These are phyloP conservation scores for Metschnikowia vanudenii DNA, from an alignment of 805 yeast genomes.

Conservation along the genomic window DNA sequence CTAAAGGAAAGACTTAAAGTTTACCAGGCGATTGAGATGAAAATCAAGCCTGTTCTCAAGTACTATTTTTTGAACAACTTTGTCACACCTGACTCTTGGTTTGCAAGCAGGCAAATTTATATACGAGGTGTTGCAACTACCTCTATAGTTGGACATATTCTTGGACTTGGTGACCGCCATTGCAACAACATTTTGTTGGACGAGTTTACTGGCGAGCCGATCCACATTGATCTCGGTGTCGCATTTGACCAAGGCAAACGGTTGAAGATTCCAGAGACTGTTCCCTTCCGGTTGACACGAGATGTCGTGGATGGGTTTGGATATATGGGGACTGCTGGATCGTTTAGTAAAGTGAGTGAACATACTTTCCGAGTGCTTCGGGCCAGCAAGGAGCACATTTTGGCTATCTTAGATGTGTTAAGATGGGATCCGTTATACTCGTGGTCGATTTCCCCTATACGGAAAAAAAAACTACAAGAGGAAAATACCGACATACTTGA, in stretches of 20 bases:
- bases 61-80: conserved; percentile 69
- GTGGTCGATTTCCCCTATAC: conserved; percentile 83
- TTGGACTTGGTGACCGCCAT: conserved; percentile 96
- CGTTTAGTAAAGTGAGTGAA: conserved; percentile 71
- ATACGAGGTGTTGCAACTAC: conserved; percentile 78
- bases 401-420: conserved; percentile 80
- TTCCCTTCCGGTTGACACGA: conserved; percentile 88
- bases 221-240: conserved; percentile 94
- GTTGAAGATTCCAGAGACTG: conserved; percentile 85
- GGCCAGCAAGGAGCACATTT: conserved; percentile 61
- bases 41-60: conserved; percentile 66
- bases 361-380: conserved; percentile 68
- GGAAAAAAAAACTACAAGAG: conserved; percentile 54
- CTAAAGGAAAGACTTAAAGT: conserved; percentile 42
- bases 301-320: conserved; percentile 95
- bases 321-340: conserved; percentile 75
- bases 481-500: conserved; percentile 21
- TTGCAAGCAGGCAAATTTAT: conserved; percentile 58
- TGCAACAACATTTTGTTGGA: conserved; percentile 88
- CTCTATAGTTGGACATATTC: conserved; percentile 81
- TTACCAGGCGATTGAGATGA: conserved; percentile 47
- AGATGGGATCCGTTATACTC: conserved; percentile 90
- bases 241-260: conserved; percentile 92
- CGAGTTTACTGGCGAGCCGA: conserved; percentile 78
- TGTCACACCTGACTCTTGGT: conserved; percentile 72